These are phyloP conservation scores for Kondoa malvinella DNA, from an alignment of 768 basidiomycete genomes.

Conservation along the genomic window DNA sequence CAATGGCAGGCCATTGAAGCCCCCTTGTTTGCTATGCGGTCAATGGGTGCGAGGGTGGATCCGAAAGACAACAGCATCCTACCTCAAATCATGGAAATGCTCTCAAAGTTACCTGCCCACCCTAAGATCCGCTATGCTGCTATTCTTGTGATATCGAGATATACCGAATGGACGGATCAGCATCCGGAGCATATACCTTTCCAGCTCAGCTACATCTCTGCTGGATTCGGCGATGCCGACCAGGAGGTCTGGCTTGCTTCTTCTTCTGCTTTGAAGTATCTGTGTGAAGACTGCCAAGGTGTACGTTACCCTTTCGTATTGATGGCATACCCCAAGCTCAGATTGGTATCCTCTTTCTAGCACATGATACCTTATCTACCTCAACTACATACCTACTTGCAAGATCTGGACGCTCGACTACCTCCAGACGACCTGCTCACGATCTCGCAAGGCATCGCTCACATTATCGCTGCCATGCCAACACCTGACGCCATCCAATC, in stretches of 20 bases:
- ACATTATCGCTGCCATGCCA: slow-evolving; percentile 86
- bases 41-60: slow-evolving; percentile 92
- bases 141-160: slow-evolving; percentile 80
- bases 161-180: slow-evolving; percentile 86
- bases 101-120: slow-evolving; percentile 74
- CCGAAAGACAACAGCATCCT: slow-evolving; percentile 61
- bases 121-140: slow-evolving; percentile 89
- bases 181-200: slow-evolving; percentile 72
- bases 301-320: slow-evolving; percentile 35
- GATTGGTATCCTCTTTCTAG: slow-evolving; percentile 32
- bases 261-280: slow-evolving; percentile 84
- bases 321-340: not conserved
- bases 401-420: slow-evolving; percentile 58
- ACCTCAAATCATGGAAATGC: slow-evolving; percentile 90
- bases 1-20: slow-evolving; percentile 97
- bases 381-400: slow-evolving; percentile 74
- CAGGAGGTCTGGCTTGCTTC: slow-evolving; percentile 66
- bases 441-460: slow-evolving; percentile 87
- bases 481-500: slow-evolving; percentile 73
- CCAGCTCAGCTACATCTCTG: slow-evolving; percentile 77
- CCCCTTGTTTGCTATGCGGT: slow-evolving; percentile 88
- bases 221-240: slow-evolving; percentile 60
- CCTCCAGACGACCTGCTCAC: slow-evolving; percentile 72
- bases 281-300: slow-evolving; percentile 90
- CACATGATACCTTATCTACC: slow-evolving; percentile 84